A percentile compares a stretch with the other conserved stretches of the same genome.
phyloP scores from a whole-genome alignment of 2,329 filamentous ascomycete genomes.

The Cladosporium sp. region DNA sequence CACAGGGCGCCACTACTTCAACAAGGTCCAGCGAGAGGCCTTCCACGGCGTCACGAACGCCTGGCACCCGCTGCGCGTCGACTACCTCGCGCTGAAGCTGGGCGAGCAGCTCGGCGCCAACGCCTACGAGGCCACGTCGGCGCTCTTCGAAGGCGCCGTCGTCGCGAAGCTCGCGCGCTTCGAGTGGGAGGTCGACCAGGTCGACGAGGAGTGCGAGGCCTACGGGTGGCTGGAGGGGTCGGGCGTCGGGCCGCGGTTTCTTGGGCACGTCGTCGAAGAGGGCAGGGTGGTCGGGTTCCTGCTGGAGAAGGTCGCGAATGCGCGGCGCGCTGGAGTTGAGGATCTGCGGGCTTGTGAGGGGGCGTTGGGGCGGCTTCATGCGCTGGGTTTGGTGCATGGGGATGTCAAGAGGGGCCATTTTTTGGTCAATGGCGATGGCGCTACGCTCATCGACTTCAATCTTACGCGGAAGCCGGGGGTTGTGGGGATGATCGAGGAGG shows the following conservation, averaged over 20 bases:
- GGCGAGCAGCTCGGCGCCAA: constrained; percentile 12
- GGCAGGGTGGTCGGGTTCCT: constrained; percentile 37
- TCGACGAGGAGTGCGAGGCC: constrained; percentile 33
- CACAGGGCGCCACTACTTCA: constrained; percentile 20
- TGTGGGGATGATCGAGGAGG: background rate
- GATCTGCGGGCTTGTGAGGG: constrained; percentile 28
- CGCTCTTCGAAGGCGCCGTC: constrained; percentile 14
- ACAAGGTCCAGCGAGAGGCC: background rate
- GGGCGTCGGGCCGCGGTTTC: constrained; percentile 33
- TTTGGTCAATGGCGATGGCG: constrained; percentile 24
- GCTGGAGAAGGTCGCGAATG: constrained; percentile 26
- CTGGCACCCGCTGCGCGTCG: constrained; percentile 32
- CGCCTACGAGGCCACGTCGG: constrained; percentile 16
- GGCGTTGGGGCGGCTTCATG: constrained; percentile 29
- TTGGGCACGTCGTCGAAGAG: constrained; percentile 35
- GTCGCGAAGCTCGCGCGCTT: constrained; percentile 37
- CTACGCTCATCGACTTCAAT: constrained; percentile 33
- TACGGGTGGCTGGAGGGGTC: constrained; percentile 34
- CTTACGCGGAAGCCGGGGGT: background rate
- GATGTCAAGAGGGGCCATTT: constrained; percentile 37
- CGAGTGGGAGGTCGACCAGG: constrained; percentile 31
- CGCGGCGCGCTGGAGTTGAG: constrained; percentile 21
- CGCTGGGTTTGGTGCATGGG: constrained; percentile 32
- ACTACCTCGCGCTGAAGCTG: constrained; percentile 31
- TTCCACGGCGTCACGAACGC: background rate